Percentiles rank a stretch among this genome's conserved stretches.
These are phyloP conservation scores for Colletotrichum sansevieriae DNA, from an alignment of 2,329 filamentous ascomycete species.

Conservation along the genomic window DNA sequence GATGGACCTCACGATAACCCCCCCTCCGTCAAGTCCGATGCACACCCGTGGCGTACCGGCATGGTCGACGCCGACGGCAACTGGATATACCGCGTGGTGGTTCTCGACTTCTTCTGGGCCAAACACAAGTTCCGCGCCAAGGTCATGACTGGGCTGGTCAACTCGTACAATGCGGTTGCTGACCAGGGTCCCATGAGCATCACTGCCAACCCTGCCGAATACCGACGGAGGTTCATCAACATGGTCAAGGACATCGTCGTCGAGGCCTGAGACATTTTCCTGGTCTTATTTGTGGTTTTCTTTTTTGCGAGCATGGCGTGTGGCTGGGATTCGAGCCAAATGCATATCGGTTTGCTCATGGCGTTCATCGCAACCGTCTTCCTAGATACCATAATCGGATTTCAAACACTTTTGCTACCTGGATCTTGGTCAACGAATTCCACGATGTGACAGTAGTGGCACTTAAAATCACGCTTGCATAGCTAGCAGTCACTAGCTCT, in stretches of 20 bases:
- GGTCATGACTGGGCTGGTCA: slow-evolving; percentile 75
- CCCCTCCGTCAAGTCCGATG: slow-evolving; percentile 52
- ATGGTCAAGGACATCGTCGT: slow-evolving; percentile 61
- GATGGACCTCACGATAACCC: slow-evolving; percentile 53
- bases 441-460: too few species aligned
- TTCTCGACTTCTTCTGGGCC: slow-evolving; percentile 85
- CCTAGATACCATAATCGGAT: too few species aligned
- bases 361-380: too few species aligned
- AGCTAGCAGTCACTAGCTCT: too few species aligned
- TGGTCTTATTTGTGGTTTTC: too few species aligned
- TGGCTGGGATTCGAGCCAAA: too few species aligned
- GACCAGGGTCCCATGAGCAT: slow-evolving; percentile 80
- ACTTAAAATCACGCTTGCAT: too few species aligned
- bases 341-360: too few species aligned
- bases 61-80: slow-evolving; percentile 71
- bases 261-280: slow-evolving; percentile 46
- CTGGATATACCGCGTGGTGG: slow-evolving; percentile 75
- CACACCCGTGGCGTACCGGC: slow-evolving; percentile 70
- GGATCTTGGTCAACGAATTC: too few species aligned
- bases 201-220: slow-evolving; percentile 77
- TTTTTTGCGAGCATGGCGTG: too few species aligned
- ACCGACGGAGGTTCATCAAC: slow-evolving; percentile 66
- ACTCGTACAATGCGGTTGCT: slow-evolving; percentile 72
- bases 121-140: slow-evolving; percentile 77
- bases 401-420: too few species aligned